Evolutionary conservation across 176 grass and related monocot species (phyloP).

Genomic region (Coix lacrymajobi): DNA sequence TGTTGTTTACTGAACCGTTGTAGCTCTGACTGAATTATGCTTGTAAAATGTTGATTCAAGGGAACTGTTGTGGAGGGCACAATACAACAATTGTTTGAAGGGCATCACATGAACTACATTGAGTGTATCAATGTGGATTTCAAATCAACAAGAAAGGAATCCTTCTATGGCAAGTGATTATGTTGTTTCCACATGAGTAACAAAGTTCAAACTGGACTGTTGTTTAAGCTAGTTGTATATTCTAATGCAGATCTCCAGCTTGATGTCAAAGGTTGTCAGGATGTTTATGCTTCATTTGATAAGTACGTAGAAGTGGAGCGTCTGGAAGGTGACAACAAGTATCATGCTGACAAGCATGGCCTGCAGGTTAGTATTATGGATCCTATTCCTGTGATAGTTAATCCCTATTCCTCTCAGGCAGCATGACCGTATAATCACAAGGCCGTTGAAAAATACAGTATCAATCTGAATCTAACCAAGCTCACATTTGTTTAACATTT

Average conservation of each 20-base stretch:
- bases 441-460: neutral
- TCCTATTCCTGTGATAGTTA: neutral
- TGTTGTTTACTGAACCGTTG: conserved; percentile 29
- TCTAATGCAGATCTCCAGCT: conserved; percentile 81
- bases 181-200: neutral
- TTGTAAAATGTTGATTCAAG: conserved; percentile 55
- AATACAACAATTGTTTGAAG: conserved; percentile 97
- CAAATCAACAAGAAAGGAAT: conserved; percentile 98
- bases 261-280: conserved; percentile 95
- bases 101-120: conserved; percentile 98
- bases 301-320: conserved; percentile 97
- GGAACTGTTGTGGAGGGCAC: conserved; percentile 98
- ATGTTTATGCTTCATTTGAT: conserved; percentile 97
- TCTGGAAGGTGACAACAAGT: conserved; percentile 96
- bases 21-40: conserved; percentile 53
- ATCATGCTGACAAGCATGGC: conserved; percentile 92
- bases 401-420: neutral
- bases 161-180: conserved; percentile 90
- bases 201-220: neutral
- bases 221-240: conserved; percentile 24
- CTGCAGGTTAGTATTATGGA: conserved; percentile 61
- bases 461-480: neutral
- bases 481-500: neutral
- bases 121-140: conserved; percentile 98
- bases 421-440: neutral